Conservation (phyloP, 83 land plant genomes). For the Diphasiastrum complanatum region DNA sequence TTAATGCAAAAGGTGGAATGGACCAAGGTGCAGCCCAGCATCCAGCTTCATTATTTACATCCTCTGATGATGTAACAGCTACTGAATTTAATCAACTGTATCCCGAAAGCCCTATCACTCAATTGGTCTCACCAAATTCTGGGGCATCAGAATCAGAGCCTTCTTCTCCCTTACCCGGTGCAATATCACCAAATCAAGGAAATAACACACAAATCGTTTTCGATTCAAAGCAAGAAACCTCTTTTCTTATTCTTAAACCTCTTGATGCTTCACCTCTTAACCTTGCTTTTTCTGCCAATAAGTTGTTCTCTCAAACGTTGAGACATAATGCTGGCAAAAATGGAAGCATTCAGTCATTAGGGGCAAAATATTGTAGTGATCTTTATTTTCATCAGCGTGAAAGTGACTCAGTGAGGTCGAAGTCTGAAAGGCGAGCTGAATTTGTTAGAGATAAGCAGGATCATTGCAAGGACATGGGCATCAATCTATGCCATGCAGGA, state of each 20-base stretch:
- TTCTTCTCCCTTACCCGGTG: conserved; percentile 53
- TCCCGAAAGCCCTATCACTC: conserved; percentile 71
- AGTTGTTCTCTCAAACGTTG: too few relatives aligned
- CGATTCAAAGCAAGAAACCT: neutral
- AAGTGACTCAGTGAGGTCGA: too few relatives aligned
- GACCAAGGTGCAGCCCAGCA: conserved; percentile 27
- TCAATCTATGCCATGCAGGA: too few relatives aligned
- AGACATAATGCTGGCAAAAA: too few relatives aligned
- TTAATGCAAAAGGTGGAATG: neutral
- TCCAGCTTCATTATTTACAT: conserved; percentile 14
- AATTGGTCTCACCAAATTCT: conserved; percentile 59
- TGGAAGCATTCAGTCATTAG: too few relatives aligned
- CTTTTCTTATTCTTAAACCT: neutral
- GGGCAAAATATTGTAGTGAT: too few relatives aligned
- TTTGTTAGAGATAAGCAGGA: too few relatives aligned
- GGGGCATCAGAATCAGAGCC: conserved; percentile 45
- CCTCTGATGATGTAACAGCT: conserved; percentile 30
- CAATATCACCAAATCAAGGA: neutral
- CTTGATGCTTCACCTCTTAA: too few relatives aligned
- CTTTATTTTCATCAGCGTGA: too few relatives aligned
- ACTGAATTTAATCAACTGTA: conserved; percentile 59
- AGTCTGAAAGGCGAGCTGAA: too few relatives aligned
- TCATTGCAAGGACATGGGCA: too few relatives aligned
- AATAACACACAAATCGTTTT: neutral
- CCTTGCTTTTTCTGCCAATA: too few relatives aligned